Conservation (phyloP, 306 rosid species). For the Benincasa hispida region DNA sequence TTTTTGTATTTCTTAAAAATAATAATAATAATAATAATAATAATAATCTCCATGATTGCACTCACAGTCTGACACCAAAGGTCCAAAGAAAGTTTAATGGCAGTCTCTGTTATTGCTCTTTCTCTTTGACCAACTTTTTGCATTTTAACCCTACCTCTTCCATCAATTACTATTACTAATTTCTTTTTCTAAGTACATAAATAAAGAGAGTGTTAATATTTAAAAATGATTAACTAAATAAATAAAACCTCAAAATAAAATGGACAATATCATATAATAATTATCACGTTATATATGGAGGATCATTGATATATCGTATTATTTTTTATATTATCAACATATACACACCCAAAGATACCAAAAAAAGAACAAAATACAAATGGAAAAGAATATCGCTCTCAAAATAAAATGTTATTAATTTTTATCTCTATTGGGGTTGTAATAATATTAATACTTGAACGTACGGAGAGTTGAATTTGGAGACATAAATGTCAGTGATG, state of each 20-base stretch:
- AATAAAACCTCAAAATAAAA: too few species aligned
- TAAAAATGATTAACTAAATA: too few species aligned
- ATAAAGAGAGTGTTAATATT: too few species aligned
- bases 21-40: too few species aligned
- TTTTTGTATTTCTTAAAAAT: too few species aligned
- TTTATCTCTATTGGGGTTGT: not conserved
- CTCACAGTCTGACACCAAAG: not conserved
- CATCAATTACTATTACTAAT: not conserved
- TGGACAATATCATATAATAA: too few species aligned
- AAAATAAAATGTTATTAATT: not conserved
- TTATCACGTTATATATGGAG: too few species aligned
- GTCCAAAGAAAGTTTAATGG: not conserved
- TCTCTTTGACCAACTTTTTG: not conserved
- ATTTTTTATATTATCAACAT: too few species aligned
- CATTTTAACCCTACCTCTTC: not conserved
- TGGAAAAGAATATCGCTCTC: too few species aligned
- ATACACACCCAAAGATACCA: not conserved
- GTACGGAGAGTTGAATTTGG: not conserved
- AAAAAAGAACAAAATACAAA: not conserved
- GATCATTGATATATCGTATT: too few species aligned
- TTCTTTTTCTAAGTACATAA: too few species aligned
- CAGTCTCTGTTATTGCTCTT: not conserved
- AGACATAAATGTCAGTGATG: constrained; percentile 6
- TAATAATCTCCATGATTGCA: not conserved
- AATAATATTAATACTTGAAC: not conserved